A percentile compares a stretch with the other conserved stretches of the same genome.
These are phyloP conservation scores for Podospora didyma DNA, from an alignment of 495 filamentous ascomycete genomes.

Conservation along the genomic window DNA sequence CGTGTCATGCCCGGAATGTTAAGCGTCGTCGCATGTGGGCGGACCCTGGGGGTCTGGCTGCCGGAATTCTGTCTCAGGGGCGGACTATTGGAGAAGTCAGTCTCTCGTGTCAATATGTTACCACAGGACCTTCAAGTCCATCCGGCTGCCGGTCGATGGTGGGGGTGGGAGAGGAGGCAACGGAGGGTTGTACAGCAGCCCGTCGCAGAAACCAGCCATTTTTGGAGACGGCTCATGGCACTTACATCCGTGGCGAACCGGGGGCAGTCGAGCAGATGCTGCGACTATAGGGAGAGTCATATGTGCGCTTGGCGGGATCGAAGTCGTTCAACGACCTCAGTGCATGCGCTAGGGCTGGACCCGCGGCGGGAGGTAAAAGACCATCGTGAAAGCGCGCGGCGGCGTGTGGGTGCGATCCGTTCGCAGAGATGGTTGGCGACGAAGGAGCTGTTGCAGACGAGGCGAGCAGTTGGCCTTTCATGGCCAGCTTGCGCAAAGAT, in stretches of 20 bases:
- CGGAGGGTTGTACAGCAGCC: background rate
- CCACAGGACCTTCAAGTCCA: no score
- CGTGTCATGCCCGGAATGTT: conserved; percentile 86
- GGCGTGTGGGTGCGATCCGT: conserved; percentile 9
- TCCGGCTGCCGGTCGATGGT: no score
- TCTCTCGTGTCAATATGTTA: conserved; percentile 1
- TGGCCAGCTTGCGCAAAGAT: conserved; percentile 45
- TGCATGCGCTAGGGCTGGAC: conserved; percentile 31
- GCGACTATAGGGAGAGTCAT: conserved; percentile 44
- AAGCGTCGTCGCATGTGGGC: conserved; percentile 75
- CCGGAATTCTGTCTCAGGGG: conserved; percentile 58
- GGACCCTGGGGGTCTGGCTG: conserved; percentile 54
- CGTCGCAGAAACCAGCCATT: background rate
- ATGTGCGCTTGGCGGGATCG: conserved; percentile 17
- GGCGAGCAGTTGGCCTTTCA: conserved; percentile 40
- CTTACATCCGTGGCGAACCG: conserved; percentile 51
- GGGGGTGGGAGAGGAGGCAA: background rate
- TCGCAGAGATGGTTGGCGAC: conserved; percentile 23
- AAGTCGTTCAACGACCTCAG: conserved; percentile 33
- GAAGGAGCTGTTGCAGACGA: conserved; percentile 27
- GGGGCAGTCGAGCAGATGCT: conserved; percentile 53
- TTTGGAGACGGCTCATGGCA: conserved; percentile 3
- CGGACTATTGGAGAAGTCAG: conserved; percentile 36
- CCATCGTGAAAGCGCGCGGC: conserved; percentile 11
- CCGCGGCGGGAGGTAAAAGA: conserved; percentile 19